Evolutionary conservation across 306 rosid species (phyloP).

Genomic region (Astragalus glycyphyllos): DNA sequence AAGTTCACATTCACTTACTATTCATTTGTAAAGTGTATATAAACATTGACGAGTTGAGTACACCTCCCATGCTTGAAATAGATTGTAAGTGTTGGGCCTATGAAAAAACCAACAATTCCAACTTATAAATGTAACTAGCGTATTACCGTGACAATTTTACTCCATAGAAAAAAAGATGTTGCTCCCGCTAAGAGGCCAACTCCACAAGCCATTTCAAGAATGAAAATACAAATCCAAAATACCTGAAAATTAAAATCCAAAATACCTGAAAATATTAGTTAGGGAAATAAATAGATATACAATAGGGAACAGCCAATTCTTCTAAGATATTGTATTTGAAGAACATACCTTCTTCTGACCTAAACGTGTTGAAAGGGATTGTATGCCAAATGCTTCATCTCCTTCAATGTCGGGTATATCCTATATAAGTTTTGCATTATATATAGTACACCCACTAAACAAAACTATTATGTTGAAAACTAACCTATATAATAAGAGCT

Average conservation of each 20-base stretch:
- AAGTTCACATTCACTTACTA: no score
- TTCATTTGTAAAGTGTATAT: no score
- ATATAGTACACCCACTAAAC: no score
- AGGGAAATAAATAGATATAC: not conserved
- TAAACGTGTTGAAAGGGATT: conserved; percentile 65
- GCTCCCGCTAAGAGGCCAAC: conserved; percentile 68
- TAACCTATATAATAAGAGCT: no score
- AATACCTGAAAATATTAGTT: conserved; percentile 62
- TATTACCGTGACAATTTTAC: conserved; percentile 70
- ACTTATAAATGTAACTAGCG: not conserved
- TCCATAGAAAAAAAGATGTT: conserved; percentile 62
- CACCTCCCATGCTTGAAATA: no score
- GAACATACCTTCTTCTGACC: conserved; percentile 66
- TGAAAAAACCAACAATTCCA: not conserved
- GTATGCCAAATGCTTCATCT: conserved; percentile 68
- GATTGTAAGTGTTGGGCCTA: no score
- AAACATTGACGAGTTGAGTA: no score
- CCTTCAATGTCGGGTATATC: conserved; percentile 93
- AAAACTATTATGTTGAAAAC: no score
- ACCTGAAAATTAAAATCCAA: conserved; percentile 76
- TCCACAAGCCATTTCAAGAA: conserved; percentile 73
- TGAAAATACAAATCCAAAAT: conserved; percentile 77
- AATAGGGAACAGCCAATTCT: conserved; percentile 1
- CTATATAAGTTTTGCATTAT: conserved; percentile 39
- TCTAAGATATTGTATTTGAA: conserved; percentile 3